Evolutionary conservation across 2,329 filamentous ascomycete genomes (phyloP).

Genomic region (Hypomyces rosellus): DNA sequence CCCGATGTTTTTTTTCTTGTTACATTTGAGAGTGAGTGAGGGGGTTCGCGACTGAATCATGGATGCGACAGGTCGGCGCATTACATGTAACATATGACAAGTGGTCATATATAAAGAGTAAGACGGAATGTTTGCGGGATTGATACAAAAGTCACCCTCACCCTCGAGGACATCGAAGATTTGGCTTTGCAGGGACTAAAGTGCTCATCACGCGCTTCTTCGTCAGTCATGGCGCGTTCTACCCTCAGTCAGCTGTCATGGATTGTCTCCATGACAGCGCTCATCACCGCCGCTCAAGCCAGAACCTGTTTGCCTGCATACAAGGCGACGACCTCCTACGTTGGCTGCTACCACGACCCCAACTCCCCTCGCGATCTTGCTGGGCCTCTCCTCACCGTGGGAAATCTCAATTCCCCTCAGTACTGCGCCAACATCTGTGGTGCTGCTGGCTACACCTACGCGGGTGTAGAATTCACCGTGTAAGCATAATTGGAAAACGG

Average conservation of each 20-base stretch:
- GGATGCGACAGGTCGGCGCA: no score
- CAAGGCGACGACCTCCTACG: conserved; percentile 5
- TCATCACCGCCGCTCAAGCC: conserved; percentile 7
- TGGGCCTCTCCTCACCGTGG: conserved; percentile 9
- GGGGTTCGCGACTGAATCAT: no score
- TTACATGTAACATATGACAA: no score
- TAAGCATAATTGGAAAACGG: not conserved
- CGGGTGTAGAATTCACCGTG: conserved; percentile 12
- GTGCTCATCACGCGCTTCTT: not conserved
- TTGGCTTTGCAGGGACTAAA: no score
- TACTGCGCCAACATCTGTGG: conserved; percentile 16
- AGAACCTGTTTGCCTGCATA: conserved; percentile 12
- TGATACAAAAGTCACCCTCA: no score
- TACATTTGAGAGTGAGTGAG: no score
- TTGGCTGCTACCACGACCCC: conserved; percentile 12
- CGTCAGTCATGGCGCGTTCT: conserved; percentile 3
- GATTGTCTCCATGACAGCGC: conserved; percentile 5
- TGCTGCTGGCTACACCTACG: conserved; percentile 11
- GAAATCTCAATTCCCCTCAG: conserved; percentile 11
- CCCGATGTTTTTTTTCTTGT: no score
- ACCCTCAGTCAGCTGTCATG: conserved; percentile 3
- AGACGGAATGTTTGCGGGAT: no score
- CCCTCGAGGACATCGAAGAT: no score
- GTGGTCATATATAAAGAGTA: no score
- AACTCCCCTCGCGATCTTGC: conserved; percentile 12